Evolutionary conservation across 2,329 filamentous ascomycete genomes (phyloP), one percentile per base, ranked within the genome.

Genomic region (Epichloe elymi): DNA sequence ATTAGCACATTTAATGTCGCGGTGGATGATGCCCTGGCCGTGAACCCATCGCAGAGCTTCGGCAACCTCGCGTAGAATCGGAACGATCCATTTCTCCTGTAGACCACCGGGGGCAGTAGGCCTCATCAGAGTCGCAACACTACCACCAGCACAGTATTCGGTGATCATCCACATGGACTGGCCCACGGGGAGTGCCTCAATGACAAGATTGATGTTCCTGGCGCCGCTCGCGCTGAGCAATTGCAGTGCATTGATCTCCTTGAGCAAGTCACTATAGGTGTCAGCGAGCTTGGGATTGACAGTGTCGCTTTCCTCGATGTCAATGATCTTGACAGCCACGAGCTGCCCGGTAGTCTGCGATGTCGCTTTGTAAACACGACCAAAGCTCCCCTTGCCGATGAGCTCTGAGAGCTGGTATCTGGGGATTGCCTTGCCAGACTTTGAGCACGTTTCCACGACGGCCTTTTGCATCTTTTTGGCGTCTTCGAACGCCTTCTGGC

Each of bases 111-210:
- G 79, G 3, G 75, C 72, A 1, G 79, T 84, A n/a, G 83, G 80
- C 62, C 77, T 79, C 80, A 83, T 83, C 53, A 78, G 76, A 54
- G 76, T 90, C 57, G 78, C 83, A 64, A 94, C 83, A 64, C 87
- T 93, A 46, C 88, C 88, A 55, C 88, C 88, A 5, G 85, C 86
- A 59, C 87, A 90, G 65, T 90, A 89, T 67, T 93, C 86, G 53
- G 85, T 90, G 51, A 93, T 80, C 71, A 93, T 87, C 88, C 88
- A 94, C 70, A 94, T 83, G 54, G 87, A 80, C 58, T 85, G 82
- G 41, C 85, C 85, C 38, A 91, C 80, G 8, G 85, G 81, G 19
- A 90, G 74, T 4, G 86, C 86, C 57, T 90, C 86, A 58, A 90
- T 82, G 48, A 91, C 84, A 58, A 83, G 78, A 63, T 91, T 93